phyloP scores from a whole-genome alignment of 495 filamentous ascomycete genomes.

The Xylaria scruposa region DNA sequence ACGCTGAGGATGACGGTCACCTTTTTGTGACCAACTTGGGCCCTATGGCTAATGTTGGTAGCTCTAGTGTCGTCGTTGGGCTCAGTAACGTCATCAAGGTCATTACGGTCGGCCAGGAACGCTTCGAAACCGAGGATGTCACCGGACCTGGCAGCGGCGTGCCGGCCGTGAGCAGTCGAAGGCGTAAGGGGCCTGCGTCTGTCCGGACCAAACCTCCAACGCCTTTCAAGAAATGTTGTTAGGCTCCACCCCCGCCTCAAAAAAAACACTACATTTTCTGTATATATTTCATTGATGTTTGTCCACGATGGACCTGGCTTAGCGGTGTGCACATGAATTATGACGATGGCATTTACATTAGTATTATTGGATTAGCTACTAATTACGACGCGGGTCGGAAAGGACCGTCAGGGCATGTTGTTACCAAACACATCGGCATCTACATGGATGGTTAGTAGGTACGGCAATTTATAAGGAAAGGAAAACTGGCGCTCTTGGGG shows the following conservation, averaged over 20 bases:
- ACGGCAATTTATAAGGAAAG: slow-evolving; percentile 22
- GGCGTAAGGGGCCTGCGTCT: slow-evolving; percentile 42
- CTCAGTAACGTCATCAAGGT: slow-evolving; percentile 73
- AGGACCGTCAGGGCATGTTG: slow-evolving; percentile 12
- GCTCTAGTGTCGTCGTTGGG: slow-evolving; percentile 65
- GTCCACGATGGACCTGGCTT: slow-evolving; percentile 1
- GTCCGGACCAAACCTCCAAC: slow-evolving; percentile 32
- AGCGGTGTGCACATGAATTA: slow-evolving; percentile 23
- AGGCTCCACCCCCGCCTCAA: not conserved
- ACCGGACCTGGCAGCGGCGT: slow-evolving; percentile 38
- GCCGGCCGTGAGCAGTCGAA: slow-evolving; percentile 39
- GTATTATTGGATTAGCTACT: not conserved
- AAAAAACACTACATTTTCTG: slow-evolving; percentile 11
- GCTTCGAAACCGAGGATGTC: slow-evolving; percentile 55
- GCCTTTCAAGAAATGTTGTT: slow-evolving; percentile 24
- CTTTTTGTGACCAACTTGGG: slow-evolving; percentile 67
- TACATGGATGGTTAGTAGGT: slow-evolving; percentile 21
- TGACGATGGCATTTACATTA: slow-evolving; percentile 21
- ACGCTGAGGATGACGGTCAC: slow-evolving; percentile 44
- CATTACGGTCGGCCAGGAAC: slow-evolving; percentile 65
- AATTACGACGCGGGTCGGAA: slow-evolving; percentile 6
- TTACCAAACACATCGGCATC: slow-evolving; percentile 20
- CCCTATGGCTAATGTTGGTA: slow-evolving; percentile 64
- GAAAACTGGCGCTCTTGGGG: slow-evolving; percentile 22
- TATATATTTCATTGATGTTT: slow-evolving; percentile 26